These are phyloP conservation scores for Mortierella sp. DNA, from an alignment of 371 early-diverging fungal species.

Conservation along the genomic window DNA sequence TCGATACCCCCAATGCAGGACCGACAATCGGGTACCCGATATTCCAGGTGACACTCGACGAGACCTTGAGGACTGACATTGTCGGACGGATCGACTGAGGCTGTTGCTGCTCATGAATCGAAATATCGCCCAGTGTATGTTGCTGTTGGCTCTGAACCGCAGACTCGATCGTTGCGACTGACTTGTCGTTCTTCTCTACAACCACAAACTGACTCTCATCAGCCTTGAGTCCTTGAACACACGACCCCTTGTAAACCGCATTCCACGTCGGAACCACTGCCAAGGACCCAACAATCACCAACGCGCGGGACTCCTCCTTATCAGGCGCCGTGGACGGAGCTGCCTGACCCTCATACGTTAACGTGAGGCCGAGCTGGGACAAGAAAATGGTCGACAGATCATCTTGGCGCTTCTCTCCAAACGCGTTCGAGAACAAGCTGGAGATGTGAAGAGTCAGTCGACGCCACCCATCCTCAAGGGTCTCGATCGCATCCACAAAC, in stretches of 20 bases:
- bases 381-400: constrained; percentile 20
- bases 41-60: constrained; percentile 37
- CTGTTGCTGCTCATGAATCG: background rate
- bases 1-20: background rate
- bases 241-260: constrained; percentile 14
- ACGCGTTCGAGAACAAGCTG: constrained; percentile 4
- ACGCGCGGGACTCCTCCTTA: constrained; percentile 8
- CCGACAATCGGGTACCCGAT: constrained; percentile 24
- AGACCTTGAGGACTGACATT: constrained; percentile 10
- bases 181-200: background rate
- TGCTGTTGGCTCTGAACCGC: background rate
- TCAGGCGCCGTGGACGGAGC: background rate
- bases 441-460: constrained; percentile 33
- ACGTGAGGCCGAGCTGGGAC: constrained; percentile 42
- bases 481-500: constrained; percentile 19
- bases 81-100: background rate
- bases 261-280: constrained; percentile 32
- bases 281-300: constrained; percentile 39
- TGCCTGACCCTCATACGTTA: constrained; percentile 18
- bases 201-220: background rate
- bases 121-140: background rate
- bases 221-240: constrained; percentile 17
- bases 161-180: background rate
- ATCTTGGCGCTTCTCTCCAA: background rate
- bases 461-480: constrained; percentile 34